These are phyloP conservation scores for Esteya vermicola DNA, from an alignment of 2,329 filamentous ascomycete genomes.

Conservation along the genomic window DNA sequence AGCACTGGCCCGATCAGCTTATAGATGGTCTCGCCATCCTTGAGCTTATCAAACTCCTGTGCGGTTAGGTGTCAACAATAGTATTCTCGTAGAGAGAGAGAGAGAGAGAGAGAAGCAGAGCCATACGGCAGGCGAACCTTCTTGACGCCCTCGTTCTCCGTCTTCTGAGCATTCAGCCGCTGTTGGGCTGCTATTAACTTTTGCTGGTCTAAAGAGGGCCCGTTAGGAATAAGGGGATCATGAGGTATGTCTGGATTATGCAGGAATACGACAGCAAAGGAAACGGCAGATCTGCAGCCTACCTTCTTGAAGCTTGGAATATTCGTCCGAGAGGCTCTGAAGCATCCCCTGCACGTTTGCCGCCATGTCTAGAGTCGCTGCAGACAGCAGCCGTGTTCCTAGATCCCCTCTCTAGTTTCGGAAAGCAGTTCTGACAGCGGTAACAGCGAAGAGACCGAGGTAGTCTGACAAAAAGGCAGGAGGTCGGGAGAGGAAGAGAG, in stretches of 20 bases:
- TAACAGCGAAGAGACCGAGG: no score
- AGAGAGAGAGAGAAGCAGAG: background rate
- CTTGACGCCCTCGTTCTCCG: constrained; percentile 82
- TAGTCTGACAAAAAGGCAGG: no score
- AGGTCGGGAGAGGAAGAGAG: no score
- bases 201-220: constrained; percentile 54
- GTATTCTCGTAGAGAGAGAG: background rate
- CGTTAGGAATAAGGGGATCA: background rate
- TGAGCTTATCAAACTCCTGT: constrained; percentile 72
- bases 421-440: no score
- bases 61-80: background rate
- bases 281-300: constrained; percentile 14
- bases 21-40: constrained; percentile 80
- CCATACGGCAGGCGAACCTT: no score
- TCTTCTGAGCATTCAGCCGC: constrained; percentile 83
- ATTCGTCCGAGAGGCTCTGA: constrained; percentile 76
- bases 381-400: no score
- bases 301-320: constrained; percentile 77
- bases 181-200: constrained; percentile 64
- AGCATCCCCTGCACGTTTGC: constrained; percentile 62
- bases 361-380: constrained; percentile 18
- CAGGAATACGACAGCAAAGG: background rate
- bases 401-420: no score
- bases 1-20: constrained; percentile 89
- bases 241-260: no score